These are phyloP conservation scores for Flammula alnicola DNA, from an alignment of 1,284 basidiomycete genomes.

Conservation along the genomic window DNA sequence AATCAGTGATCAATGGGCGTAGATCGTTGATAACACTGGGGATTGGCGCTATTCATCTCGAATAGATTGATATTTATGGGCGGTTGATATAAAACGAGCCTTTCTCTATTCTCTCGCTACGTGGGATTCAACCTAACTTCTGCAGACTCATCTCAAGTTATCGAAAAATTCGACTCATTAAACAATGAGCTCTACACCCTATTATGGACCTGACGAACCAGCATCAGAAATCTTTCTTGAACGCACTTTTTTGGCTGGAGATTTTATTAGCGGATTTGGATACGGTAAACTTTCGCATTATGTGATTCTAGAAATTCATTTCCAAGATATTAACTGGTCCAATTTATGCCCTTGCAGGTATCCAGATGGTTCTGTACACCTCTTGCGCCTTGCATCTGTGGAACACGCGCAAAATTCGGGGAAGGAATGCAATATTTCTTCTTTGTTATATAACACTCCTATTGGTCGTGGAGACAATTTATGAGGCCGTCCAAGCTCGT, in stretches of 20 bases:
- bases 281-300: conserved; percentile 37
- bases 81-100: too few relatives aligned
- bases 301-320: neutral
- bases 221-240: conserved; percentile 37
- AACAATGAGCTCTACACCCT: conserved; percentile 12
- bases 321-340: neutral
- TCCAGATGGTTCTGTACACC: conserved; percentile 43
- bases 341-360: conserved; percentile 28
- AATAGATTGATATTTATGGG: too few relatives aligned
- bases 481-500: conserved; percentile 40
- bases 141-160: too few relatives aligned
- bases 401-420: conserved; percentile 35
- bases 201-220: conserved; percentile 20
- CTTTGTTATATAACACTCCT: conserved; percentile 45
- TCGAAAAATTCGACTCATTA: too few relatives aligned
- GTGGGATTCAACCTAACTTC: too few relatives aligned
- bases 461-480: conserved; percentile 43
- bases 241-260: conserved; percentile 40
- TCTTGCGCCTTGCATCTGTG: conserved; percentile 44
- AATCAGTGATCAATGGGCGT: too few relatives aligned
- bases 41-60: too few relatives aligned
- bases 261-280: conserved; percentile 38
- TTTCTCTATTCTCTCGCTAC: too few relatives aligned
- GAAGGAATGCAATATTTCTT: conserved; percentile 35
- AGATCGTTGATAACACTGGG: too few relatives aligned